Evolutionary conservation across 1,284 basidiomycete genomes (phyloP).

Genomic region (Leccinum ponderosum): DNA sequence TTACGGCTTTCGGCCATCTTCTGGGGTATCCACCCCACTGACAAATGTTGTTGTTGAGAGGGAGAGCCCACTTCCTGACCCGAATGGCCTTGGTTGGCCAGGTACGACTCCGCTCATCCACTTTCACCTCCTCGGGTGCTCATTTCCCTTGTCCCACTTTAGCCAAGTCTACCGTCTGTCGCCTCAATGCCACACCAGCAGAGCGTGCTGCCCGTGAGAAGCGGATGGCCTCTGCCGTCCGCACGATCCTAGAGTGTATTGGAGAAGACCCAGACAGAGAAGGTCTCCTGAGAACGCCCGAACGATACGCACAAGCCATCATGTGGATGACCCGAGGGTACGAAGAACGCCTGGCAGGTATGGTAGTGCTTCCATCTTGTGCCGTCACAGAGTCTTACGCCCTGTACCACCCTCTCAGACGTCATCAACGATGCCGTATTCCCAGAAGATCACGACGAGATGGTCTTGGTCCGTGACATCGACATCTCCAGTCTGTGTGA

Average conservation of each 20-base stretch:
- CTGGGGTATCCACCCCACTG: slow-evolving; percentile 66
- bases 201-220: slow-evolving; percentile 75
- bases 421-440: slow-evolving; percentile 99
- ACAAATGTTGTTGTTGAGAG: slow-evolving; percentile 29
- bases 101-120: slow-evolving; percentile 48
- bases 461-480: slow-evolving; percentile 98
- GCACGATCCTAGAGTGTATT: slow-evolving; percentile 94
- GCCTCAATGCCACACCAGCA: slow-evolving; percentile 76
- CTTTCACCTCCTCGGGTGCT: slow-evolving; percentile 8
- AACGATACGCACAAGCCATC: slow-evolving; percentile 95
- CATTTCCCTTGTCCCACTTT: slow-evolving; percentile 3
- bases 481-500: slow-evolving; percentile 98
- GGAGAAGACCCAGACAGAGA: slow-evolving; percentile 97
- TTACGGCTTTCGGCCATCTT: slow-evolving; percentile 76
- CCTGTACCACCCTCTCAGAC: slow-evolving; percentile 50
- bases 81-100: slow-evolving; percentile 92
- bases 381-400: slow-evolving; percentile 4
- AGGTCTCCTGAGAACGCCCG: slow-evolving; percentile 89
- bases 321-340: slow-evolving; percentile 99
- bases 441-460: slow-evolving; percentile 99
- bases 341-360: slow-evolving; percentile 90
- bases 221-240: slow-evolving; percentile 83
- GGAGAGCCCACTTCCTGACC: slow-evolving; percentile 67
- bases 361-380: slow-evolving; percentile 12
- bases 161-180: slow-evolving; percentile 90